Base-by-base conservation (phyloP, 148 eudicot genomes). In the Camellia japonica region DNA sequence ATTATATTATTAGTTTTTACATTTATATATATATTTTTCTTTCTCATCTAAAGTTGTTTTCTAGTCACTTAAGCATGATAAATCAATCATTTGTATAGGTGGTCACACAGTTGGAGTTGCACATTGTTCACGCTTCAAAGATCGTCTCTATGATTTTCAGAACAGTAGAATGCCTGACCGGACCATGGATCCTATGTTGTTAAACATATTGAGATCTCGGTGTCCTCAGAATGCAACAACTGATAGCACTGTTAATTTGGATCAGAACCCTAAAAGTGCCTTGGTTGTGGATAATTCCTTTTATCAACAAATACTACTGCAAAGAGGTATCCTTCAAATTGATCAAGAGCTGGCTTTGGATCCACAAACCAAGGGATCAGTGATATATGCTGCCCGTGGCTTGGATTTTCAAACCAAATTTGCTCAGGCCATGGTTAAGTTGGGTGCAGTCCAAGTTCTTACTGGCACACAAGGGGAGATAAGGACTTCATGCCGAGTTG, bases 341-440 rank as follows among this genome's bases (percentile, higher is more conserved):
- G 23, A 23, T 23, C 23, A 87, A 59, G 78, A 75, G 11, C 56
- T 90, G 46, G 93, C 94, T 3, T 65, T 74, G 30, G 88, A 88
- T 62, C 74, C 89, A 0, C 46, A 20, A 49, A 89, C 91, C 38
- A 83, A 54, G 18, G n/a, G 11, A 14, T 73, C 64, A 2, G 93
- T 92, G 3, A 51, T 30, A 19, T 4, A 66, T 6, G 59, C 84
- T 46, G 91, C 94, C 1, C 80, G 20, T 8, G 84, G 78, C 12
- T 52, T 16, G 2, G 85, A 90, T 49, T 93, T 89, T 80, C 19
- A 59, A 13, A 59, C 86, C 74, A 83, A 71, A 23, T 93, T 92
- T 20, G 93, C 90, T 7, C 83, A 87, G 41, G 97, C 97, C 46
- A 86, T 92, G 92, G 84, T 90, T 47, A 92, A 92, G 79, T 76